These are phyloP conservation scores for Salix dunnii DNA, from an alignment of 345 rosid species.

Conservation along the genomic window DNA sequence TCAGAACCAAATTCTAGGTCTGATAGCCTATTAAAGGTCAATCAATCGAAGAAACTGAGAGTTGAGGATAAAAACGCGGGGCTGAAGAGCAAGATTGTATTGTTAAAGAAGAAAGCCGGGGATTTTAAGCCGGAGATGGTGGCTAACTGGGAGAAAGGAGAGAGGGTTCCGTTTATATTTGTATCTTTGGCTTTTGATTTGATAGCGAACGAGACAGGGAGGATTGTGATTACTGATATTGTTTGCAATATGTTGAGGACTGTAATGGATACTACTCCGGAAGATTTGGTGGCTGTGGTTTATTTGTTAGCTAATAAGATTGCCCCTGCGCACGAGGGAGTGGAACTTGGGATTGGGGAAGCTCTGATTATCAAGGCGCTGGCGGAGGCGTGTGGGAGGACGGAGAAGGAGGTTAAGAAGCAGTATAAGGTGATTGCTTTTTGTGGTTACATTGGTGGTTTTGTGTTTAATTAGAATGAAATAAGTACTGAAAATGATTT, in stretches of 20 bases:
- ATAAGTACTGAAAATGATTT: not conserved
- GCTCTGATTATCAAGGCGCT: conserved; percentile 73
- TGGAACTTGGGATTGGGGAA: conserved; percentile 89
- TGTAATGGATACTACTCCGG: conserved; percentile 70
- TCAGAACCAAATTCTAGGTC: not conserved
- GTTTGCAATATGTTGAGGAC: conserved; percentile 80
- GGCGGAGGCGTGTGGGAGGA: conserved; percentile 82
- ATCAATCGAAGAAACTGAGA: conserved; percentile 30
- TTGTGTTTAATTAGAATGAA: not conserved
- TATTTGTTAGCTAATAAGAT: conserved; percentile 71
- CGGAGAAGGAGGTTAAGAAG: conserved; percentile 62
- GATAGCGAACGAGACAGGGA: conserved; percentile 62
- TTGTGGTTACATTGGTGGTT: not conserved
- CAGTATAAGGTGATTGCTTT: conserved; percentile 50
- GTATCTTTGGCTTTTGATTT: conserved; percentile 63
- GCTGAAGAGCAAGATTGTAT: conserved; percentile 52
- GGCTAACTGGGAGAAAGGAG: conserved; percentile 64
- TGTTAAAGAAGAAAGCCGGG: conserved; percentile 60
- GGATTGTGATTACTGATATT: conserved; percentile 85
- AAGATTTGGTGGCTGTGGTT: conserved; percentile 65
- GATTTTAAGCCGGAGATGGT: conserved; percentile 58
- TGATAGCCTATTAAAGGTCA: not conserved
- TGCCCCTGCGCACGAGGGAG: conserved; percentile 90
- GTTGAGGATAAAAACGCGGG: conserved; percentile 33
- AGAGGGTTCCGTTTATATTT: conserved; percentile 80